Conservation (phyloP, 495 filamentous ascomycete genomes). For the Pseudoneurospora amorphoporcata region DNA sequence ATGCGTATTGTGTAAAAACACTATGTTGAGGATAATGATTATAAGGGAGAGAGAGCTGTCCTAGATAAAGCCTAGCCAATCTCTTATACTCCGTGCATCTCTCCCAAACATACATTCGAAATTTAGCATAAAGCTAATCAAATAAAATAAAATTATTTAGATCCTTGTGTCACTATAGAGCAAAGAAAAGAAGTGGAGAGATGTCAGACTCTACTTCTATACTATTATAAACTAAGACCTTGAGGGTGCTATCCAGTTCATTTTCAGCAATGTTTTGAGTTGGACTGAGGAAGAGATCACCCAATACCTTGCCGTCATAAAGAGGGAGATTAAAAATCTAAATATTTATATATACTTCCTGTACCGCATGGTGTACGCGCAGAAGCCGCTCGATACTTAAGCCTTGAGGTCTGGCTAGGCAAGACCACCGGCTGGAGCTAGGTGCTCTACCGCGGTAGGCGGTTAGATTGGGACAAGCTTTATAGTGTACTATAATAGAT, state of each 20-base stretch:
- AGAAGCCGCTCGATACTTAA: conserved; percentile 13
- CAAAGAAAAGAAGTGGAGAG: not conserved
- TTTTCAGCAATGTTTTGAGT: conserved; percentile 20
- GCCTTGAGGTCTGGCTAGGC: not conserved
- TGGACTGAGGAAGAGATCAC: conserved; percentile 13
- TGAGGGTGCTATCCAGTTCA: conserved; percentile 14
- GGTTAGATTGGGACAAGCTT: too few relatives aligned
- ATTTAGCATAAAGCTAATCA: not conserved
- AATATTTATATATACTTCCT: conserved; percentile 8
- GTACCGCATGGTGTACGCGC: conserved; percentile 21
- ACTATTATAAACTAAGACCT: not conserved
- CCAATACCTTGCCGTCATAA: conserved; percentile 10
- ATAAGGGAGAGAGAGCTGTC: too few relatives aligned
- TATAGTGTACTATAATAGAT: not conserved
- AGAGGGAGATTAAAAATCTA: conserved; percentile 10
- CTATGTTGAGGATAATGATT: too few relatives aligned
- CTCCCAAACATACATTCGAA: not conserved
- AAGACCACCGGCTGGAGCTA: too few relatives aligned
- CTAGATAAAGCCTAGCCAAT: too few relatives aligned
- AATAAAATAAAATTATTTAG: not conserved
- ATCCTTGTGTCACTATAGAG: not conserved
- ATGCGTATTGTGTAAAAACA: too few relatives aligned
- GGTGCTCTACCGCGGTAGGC: too few relatives aligned
- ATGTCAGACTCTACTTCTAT: not conserved
- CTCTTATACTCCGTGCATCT: too few relatives aligned